A percentile compares a stretch with the other conserved stretches of the same genome.
Conservation (phyloP, 176 grass and related monocot genomes). For the Triticum urartu region DNA sequence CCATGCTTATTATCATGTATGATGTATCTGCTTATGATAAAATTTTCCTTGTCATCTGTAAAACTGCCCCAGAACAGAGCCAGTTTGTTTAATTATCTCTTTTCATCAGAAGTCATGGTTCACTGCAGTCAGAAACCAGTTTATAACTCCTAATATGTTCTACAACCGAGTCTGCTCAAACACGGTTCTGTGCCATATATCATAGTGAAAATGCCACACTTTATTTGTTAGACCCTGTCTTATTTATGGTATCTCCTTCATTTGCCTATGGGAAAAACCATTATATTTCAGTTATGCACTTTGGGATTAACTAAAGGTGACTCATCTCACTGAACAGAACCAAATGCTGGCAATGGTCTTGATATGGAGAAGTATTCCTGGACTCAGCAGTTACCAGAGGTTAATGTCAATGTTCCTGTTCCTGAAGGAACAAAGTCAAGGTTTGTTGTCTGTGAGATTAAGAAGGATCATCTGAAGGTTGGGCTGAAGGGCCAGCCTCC, state of each 20-base stretch:
- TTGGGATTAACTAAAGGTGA: not conserved
- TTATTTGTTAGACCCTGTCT: not conserved
- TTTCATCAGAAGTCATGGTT: not conserved
- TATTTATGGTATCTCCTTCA: not conserved
- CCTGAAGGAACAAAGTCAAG: conserved; percentile 90
- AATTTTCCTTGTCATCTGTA: not conserved
- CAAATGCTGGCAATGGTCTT: conserved; percentile 90
- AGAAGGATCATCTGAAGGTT: conserved; percentile 84
- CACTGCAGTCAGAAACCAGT: not conserved
- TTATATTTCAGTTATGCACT: not conserved
- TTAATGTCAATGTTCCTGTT: conserved; percentile 70
- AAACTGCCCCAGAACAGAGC: not conserved
- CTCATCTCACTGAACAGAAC: conserved; percentile 43
- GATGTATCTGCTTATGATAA: not conserved
- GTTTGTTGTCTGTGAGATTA: conserved; percentile 81
- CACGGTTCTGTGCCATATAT: not conserved
- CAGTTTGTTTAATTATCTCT: not conserved
- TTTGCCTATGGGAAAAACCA: not conserved
- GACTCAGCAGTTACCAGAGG: conserved; percentile 88
- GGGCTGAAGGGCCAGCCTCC: conserved; percentile 85
- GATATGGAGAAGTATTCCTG: conserved; percentile 97
- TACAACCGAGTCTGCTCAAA: not conserved
- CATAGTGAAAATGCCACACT: not conserved
- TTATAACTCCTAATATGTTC: not conserved
- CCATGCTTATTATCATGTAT: not conserved